phyloP scores from a whole-genome alignment of 345 rosid species.

The Kernera saxatilis region DNA sequence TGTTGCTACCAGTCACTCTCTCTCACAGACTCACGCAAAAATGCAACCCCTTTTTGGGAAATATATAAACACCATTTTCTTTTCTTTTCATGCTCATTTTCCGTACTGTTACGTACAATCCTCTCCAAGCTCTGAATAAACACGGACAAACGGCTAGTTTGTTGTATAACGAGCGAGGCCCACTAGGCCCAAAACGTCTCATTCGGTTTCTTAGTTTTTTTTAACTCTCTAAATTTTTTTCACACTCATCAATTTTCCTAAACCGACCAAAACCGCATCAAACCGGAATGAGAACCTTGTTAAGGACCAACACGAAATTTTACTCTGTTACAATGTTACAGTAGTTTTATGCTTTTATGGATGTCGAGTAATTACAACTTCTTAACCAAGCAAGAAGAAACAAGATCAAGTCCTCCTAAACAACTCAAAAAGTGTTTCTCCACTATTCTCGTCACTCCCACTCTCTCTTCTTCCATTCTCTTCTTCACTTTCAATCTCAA shows the following conservation, averaged over 20 bases:
- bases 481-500: conserved; percentile 40
- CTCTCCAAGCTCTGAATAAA: not conserved
- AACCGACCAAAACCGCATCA: not conserved
- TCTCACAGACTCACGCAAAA: not conserved
- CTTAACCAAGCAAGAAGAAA: not conserved
- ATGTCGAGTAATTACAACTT: conserved; percentile 16
- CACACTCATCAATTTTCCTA: too few species aligned
- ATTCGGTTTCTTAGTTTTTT: too few species aligned
- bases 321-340: not conserved
- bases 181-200: too few species aligned
- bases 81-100: not conserved
- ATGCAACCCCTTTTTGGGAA: not conserved
- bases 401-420: conserved; percentile 41
- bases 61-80: not conserved
- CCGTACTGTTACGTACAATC: not conserved
- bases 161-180: not conserved
- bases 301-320: not conserved
- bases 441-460: conserved; percentile 27
- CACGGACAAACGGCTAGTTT: not conserved
- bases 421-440: conserved; percentile 54
- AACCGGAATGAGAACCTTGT: not conserved
- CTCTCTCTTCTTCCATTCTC: conserved; percentile 12
- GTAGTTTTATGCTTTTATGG: not conserved
- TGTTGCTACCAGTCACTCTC: not conserved
- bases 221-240: not conserved